Percentiles rank a stretch among this genome's conserved stretches.
Conservation (phyloP, 1,139 yeast species). For the Yamadazyma dendronema region DNA sequence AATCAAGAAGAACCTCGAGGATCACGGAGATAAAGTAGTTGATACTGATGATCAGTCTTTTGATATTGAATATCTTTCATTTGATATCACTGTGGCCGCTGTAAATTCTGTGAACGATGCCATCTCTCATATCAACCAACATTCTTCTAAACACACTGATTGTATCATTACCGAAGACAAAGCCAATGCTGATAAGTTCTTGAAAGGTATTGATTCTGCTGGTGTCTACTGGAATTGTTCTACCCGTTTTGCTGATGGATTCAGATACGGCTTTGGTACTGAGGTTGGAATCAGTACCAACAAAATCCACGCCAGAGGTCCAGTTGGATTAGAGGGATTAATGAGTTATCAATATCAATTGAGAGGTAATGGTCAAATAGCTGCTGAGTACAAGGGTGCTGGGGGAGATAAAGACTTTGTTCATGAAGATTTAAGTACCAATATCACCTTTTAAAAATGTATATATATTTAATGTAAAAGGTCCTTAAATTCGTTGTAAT, state of each 20-base stretch:
- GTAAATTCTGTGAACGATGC: slow-evolving; percentile 66
- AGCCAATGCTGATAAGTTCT: slow-evolving; percentile 66
- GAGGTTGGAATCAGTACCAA: slow-evolving; percentile 98
- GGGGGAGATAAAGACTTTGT: slow-evolving; percentile 83
- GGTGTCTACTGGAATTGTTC: slow-evolving; percentile 99
- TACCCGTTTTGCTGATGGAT: slow-evolving; percentile 97
- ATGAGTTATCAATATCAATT: slow-evolving; percentile 94
- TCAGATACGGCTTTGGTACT: slow-evolving; percentile 96
- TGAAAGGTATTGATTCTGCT: slow-evolving; percentile 88
- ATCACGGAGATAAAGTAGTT: slow-evolving; percentile 17
- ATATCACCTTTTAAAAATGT: slow-evolving; percentile 10
- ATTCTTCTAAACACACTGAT: slow-evolving; percentile 96
- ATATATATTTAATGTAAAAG: not conserved
- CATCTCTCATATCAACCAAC: slow-evolving; percentile 76
- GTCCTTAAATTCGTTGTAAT: slow-evolving; percentile 27
- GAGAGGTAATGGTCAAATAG: slow-evolving; percentile 89
- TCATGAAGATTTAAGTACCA: slow-evolving; percentile 57
- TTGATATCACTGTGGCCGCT: slow-evolving; percentile 73
- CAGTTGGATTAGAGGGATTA: slow-evolving; percentile 95
- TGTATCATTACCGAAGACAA: slow-evolving; percentile 79
- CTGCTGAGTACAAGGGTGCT: slow-evolving; percentile 86
- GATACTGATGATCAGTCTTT: slow-evolving; percentile 61
- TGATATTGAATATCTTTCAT: slow-evolving; percentile 76
- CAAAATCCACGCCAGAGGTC: slow-evolving; percentile 97
- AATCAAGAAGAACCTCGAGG: slow-evolving; percentile 29